Conservation (phyloP, 441 rosid genomes). For the Populus trichocarpa region DNA sequence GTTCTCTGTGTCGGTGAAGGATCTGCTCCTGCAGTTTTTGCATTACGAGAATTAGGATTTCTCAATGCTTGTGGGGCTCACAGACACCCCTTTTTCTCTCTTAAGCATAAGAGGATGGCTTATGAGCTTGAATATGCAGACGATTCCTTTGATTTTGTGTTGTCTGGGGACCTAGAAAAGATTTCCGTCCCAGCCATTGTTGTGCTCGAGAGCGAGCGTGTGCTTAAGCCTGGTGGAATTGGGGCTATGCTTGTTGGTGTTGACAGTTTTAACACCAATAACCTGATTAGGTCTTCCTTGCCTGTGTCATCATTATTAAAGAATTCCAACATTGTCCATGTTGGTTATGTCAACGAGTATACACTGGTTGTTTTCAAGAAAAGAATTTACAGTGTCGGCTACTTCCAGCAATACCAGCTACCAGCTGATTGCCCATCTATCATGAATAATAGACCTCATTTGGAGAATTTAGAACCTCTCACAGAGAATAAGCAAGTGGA, state of each 20-base stretch:
- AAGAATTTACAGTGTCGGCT: slow-evolving; percentile 27
- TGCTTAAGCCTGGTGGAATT: slow-evolving; percentile 57
- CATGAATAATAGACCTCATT: slow-evolving; percentile 33
- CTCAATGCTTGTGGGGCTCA: slow-evolving; percentile 37
- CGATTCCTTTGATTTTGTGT: slow-evolving; percentile 57
- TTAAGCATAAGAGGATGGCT: slow-evolving; percentile 36
- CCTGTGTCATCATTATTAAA: slow-evolving; percentile 56
- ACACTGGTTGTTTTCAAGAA: slow-evolving; percentile 64
- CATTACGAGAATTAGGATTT: slow-evolving; percentile 58
- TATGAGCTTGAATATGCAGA: slow-evolving; percentile 53
- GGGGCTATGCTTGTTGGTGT: slow-evolving; percentile 58
- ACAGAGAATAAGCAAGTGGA: slow-evolving; percentile 32
- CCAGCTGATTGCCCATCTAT: slow-evolving; percentile 54
- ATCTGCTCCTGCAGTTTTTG: slow-evolving; percentile 39
- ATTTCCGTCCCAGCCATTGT: slow-evolving; percentile 53
- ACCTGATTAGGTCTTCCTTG: slow-evolving; percentile 48
- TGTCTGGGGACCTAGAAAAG: slow-evolving; percentile 47
- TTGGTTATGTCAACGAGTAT: slow-evolving; percentile 41
- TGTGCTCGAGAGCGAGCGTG: slow-evolving; percentile 68
- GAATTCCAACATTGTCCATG: slow-evolving; percentile 52
- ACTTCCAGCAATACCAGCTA: slow-evolving; percentile 36
- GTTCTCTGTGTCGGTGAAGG: slow-evolving; percentile 64
- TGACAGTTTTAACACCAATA: slow-evolving; percentile 33
- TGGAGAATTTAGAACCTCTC: slow-evolving; percentile 56
- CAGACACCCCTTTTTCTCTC: slow-evolving; percentile 51